A percentile compares a stretch with the other conserved stretches of the same genome.
phyloP scores from a whole-genome alignment of 2,329 filamentous ascomycete genomes.

The Talaromyces islandicus region DNA sequence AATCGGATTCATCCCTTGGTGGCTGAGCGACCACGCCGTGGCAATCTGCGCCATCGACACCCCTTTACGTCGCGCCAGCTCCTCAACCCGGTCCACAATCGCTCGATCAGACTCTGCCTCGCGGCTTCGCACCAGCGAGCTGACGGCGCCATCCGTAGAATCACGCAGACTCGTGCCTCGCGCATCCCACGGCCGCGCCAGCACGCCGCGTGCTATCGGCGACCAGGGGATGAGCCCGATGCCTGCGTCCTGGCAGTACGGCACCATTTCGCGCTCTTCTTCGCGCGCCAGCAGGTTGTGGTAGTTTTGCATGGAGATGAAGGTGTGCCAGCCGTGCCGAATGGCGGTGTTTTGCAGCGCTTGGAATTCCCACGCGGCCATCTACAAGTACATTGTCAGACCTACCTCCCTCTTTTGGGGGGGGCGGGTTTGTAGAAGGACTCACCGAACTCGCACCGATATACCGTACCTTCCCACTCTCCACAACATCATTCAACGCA shows the following conservation, averaged over 20 bases:
- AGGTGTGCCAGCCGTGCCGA: constrained; percentile 44
- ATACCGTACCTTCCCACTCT: constrained; percentile 37
- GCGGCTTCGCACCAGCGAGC: constrained; percentile 35
- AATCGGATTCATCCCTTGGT: constrained; percentile 52
- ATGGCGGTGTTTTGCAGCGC: constrained; percentile 44
- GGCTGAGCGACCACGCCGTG: constrained; percentile 56
- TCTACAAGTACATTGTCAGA: constrained; percentile 22
- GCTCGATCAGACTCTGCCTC: constrained; percentile 44
- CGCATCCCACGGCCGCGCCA: constrained; percentile 41
- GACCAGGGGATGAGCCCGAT: constrained; percentile 36
- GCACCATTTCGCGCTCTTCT: constrained; percentile 44
- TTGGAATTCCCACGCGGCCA: constrained; percentile 49
- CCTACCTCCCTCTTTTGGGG: not conserved
- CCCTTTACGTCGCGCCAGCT: constrained; percentile 52
- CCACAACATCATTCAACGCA: constrained; percentile 43
- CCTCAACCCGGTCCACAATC: constrained; percentile 52
- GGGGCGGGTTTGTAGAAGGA: not conserved
- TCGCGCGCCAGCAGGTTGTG: constrained; percentile 44
- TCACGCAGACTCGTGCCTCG: constrained; percentile 37
- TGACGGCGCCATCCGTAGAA: constrained; percentile 38
- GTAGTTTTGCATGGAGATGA: constrained; percentile 49
- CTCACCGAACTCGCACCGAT: constrained; percentile 33
- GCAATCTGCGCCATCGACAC: constrained; percentile 60
- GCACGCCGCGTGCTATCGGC: constrained; percentile 39
- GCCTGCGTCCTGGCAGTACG: constrained; percentile 33